Evolutionary conservation across 2,329 filamentous ascomycete genomes (phyloP).

Genomic region (Celoporthe dispersa): DNA sequence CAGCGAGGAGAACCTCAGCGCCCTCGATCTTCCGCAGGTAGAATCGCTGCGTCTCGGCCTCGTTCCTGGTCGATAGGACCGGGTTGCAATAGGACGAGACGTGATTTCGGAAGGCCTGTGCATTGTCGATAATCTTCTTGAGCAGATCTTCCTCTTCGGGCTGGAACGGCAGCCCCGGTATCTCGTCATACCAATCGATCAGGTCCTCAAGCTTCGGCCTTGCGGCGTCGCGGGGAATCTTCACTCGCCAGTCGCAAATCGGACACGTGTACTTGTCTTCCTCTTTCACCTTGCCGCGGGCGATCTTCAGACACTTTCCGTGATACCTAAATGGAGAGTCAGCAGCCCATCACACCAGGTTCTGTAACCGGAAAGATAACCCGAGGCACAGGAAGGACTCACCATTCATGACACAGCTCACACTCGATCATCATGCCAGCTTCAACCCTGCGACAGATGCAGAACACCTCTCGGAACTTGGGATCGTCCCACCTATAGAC

Average conservation of each 20-base stretch:
- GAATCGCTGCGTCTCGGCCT: slow-evolving; percentile 89
- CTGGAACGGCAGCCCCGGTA: slow-evolving; percentile 82
- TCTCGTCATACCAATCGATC: slow-evolving; percentile 81
- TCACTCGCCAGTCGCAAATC: slow-evolving; percentile 96
- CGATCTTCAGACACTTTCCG: slow-evolving; percentile 97
- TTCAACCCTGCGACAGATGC: slow-evolving; percentile 90
- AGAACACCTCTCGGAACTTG: slow-evolving; percentile 82
- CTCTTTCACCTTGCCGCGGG: slow-evolving; percentile 95
- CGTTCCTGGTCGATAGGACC: slow-evolving; percentile 78
- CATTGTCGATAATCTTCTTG: slow-evolving; percentile 83
- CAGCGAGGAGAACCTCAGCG: slow-evolving; percentile 86
- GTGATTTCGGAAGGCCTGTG: slow-evolving; percentile 81
- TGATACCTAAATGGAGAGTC: slow-evolving; percentile 72
- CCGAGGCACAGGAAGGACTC: too few species aligned
- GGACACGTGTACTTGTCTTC: slow-evolving; percentile 98
- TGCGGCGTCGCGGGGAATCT: slow-evolving; percentile 94
- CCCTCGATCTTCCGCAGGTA: slow-evolving; percentile 97
- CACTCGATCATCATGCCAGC: slow-evolving; percentile 99
- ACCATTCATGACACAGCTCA: slow-evolving; percentile 97
- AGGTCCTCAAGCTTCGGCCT: slow-evolving; percentile 94
- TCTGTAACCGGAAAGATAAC: slow-evolving; percentile 54
- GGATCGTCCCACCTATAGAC: slow-evolving; percentile 63
- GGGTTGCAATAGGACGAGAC: slow-evolving; percentile 82
- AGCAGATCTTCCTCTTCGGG: slow-evolving; percentile 92
- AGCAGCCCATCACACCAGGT: not conserved